phyloP scores from a whole-genome alignment of 805 yeast genomes.

The Teunomyces atbi region DNA sequence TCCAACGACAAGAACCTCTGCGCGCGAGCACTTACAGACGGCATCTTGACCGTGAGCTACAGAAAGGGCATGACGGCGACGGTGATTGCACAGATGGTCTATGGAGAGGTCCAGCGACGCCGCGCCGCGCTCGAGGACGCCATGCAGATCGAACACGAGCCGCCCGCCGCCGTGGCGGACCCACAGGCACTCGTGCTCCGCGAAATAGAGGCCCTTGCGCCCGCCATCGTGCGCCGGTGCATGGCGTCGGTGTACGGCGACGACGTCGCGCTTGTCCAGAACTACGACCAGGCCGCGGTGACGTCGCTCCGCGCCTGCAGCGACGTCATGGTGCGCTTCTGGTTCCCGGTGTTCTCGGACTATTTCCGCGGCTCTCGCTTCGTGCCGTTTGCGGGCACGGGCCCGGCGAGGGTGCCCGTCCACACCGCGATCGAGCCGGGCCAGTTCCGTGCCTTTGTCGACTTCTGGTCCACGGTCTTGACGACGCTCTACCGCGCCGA shows the following conservation, averaged over 20 bases:
- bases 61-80: slow-evolving; percentile 44
- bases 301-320: slow-evolving; percentile 43
- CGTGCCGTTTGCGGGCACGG: slow-evolving; percentile 19
- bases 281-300: slow-evolving; percentile 41
- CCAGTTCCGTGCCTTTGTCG: slow-evolving; percentile 38
- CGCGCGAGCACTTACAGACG: slow-evolving; percentile 68
- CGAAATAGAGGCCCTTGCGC: slow-evolving; percentile 30
- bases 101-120: background rate
- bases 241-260: slow-evolving; percentile 58
- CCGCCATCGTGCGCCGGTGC: slow-evolving; percentile 48
- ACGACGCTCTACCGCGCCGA: slow-evolving; percentile 38
- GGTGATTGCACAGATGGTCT: slow-evolving; percentile 30
- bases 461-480: slow-evolving; percentile 53
- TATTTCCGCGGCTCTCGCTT: slow-evolving; percentile 31
- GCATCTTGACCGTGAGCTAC: slow-evolving; percentile 59
- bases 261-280: slow-evolving; percentile 49
- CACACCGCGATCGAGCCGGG: slow-evolving; percentile 11
- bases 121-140: too few species aligned
- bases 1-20: slow-evolving; percentile 87
- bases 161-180: too few species aligned
- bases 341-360: slow-evolving; percentile 58
- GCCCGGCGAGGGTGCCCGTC: slow-evolving; percentile 12
- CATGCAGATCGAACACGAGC: too few species aligned
- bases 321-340: slow-evolving; percentile 41
- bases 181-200: background rate